phyloP scores from a whole-genome alignment of 257 asterid genomes.

The Lithospermum erythrorhizon region DNA sequence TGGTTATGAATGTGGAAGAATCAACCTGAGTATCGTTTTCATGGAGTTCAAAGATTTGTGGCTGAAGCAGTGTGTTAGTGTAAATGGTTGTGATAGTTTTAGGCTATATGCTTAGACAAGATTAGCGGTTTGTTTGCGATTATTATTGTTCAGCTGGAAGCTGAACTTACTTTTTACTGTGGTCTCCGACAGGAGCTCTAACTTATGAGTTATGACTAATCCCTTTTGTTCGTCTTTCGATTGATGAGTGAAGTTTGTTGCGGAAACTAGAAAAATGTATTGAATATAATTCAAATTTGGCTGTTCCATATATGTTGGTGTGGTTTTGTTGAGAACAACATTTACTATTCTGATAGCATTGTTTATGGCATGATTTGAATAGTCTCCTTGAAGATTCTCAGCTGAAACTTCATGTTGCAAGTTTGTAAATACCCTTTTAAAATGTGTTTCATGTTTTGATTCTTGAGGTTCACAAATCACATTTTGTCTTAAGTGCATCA shows the following conservation, averaged over 20 bases:
- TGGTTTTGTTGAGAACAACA: neutral
- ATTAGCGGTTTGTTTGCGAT: neutral
- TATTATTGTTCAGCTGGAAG: neutral
- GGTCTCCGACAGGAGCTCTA: too few relatives aligned
- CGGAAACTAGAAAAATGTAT: neutral
- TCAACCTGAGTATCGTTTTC: conserved; percentile 10
- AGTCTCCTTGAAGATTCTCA: too few relatives aligned
- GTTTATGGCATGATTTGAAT: neutral
- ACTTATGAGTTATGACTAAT: too few relatives aligned
- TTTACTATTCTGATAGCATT: neutral
- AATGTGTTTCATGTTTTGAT: too few relatives aligned
- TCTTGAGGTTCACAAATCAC: too few relatives aligned
- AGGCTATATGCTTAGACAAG: neutral
- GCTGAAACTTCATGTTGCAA: too few relatives aligned
- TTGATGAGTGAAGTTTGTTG: neutral
- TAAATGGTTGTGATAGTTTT: conserved; percentile 18
- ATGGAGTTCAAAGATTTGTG: neutral
- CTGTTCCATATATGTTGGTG: neutral
- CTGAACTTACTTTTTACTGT: neutral
- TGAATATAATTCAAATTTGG: neutral
- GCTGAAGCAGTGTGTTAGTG: conserved; percentile 25
- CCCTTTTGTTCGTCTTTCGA: too few relatives aligned
- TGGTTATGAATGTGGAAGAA: conserved; percentile 18
- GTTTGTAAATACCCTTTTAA: too few relatives aligned
- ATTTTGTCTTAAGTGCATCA: too few relatives aligned